Conservation (phyloP, 495 filamentous ascomycete species). For the Bryoglossum gracile region DNA sequence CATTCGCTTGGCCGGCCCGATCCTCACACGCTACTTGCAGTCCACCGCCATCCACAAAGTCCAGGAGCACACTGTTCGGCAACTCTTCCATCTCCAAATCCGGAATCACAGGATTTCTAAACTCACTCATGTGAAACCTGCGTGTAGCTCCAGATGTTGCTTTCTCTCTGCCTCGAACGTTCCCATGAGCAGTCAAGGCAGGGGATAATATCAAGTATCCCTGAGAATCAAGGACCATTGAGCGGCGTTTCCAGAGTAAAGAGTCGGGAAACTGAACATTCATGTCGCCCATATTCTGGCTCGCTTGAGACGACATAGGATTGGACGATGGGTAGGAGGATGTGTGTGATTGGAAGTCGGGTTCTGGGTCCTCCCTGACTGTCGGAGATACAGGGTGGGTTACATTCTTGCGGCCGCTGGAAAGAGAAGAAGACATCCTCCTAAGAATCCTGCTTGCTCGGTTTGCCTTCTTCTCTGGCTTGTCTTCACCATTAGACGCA, state of each 20-base stretch:
- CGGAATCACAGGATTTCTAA: conserved; percentile 67
- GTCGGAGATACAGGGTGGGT: conserved; percentile 50
- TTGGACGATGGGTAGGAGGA: conserved; percentile 27
- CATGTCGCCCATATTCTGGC: conserved; percentile 72
- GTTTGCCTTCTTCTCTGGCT: conserved; percentile 50
- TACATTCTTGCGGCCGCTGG: conserved; percentile 52
- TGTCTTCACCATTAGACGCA: conserved; percentile 17
- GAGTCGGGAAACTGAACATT: conserved; percentile 93
- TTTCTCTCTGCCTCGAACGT: no score
- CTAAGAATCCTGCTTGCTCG: conserved; percentile 71
- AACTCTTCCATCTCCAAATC: conserved; percentile 86
- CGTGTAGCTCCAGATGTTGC: conserved; percentile 60
- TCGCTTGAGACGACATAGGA: conserved; percentile 32
- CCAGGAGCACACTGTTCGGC: conserved; percentile 76
- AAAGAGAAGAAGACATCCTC: conserved; percentile 66
- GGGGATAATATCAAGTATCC: conserved; percentile 59
- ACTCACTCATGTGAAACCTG: conserved; percentile 69
- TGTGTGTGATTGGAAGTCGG: conserved; percentile 14
- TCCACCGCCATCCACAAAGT: conserved; percentile 75
- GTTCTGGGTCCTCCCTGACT: conserved; percentile 53
- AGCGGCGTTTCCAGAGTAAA: conserved; percentile 84
- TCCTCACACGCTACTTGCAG: conserved; percentile 85
- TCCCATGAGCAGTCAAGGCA: conserved; percentile 25
- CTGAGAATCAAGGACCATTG: conserved; percentile 66
- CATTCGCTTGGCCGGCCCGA: conserved; percentile 57